These are phyloP conservation scores for Amaranthus palmeri DNA, from an alignment of 148 eudicot genomes.

Conservation along the genomic window DNA sequence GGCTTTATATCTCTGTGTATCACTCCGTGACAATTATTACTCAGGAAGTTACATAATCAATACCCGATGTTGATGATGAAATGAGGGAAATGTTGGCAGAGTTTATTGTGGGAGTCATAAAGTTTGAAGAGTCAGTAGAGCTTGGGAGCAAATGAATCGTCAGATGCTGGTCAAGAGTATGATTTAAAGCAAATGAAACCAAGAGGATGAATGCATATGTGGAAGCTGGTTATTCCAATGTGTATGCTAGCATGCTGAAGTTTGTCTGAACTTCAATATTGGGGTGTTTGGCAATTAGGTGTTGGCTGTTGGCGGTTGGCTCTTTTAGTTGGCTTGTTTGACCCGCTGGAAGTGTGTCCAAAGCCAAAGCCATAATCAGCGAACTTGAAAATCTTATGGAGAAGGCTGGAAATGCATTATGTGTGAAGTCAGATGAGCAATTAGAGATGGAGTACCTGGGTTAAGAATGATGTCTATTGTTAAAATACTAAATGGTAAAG, in stretches of 20 bases:
- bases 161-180: constrained; percentile 41
- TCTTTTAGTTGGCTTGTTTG: too few species aligned
- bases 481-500: too few species aligned
- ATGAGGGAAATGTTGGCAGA: constrained; percentile 16
- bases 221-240: constrained; percentile 45
- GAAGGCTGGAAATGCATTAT: constrained; percentile 27
- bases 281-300: too few species aligned
- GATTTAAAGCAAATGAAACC: constrained; percentile 42
- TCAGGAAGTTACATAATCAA: not conserved
- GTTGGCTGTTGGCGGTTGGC: too few species aligned
- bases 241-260: constrained; percentile 34
- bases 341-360: too few species aligned
- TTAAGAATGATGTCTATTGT: not conserved
- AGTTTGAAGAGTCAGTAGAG: constrained; percentile 50
- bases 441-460: constrained; percentile 15
- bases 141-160: constrained; percentile 36
- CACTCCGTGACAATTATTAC: too few species aligned
- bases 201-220: constrained; percentile 49
- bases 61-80: not conserved
- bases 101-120: constrained; percentile 37
- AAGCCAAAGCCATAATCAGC: constrained; percentile 31
- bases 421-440: not conserved
- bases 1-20: too few species aligned
- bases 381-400: constrained; percentile 57
- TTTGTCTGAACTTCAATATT: constrained; percentile 44